phyloP scores from a whole-genome alignment of 1,284 basidiomycete species.

The Bjerkandera adusta region DNA sequence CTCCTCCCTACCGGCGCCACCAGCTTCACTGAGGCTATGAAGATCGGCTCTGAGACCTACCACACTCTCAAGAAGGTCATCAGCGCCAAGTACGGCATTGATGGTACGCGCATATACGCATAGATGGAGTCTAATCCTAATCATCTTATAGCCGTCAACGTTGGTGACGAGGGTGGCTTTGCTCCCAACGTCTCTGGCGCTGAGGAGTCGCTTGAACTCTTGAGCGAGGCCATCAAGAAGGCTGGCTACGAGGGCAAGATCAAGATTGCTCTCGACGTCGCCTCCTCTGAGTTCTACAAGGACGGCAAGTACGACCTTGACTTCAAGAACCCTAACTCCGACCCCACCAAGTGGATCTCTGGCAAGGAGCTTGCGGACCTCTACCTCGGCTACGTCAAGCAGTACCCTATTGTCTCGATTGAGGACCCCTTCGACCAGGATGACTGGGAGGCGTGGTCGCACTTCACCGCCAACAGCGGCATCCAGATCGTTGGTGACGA shows the following conservation, averaged over 20 bases:
- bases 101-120: slow-evolving; percentile 52
- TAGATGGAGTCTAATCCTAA: too few species aligned
- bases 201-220: slow-evolving; percentile 96
- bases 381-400: slow-evolving; percentile 84
- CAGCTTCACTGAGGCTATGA: slow-evolving; percentile 95
- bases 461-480: slow-evolving; percentile 77
- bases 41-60: slow-evolving; percentile 98
- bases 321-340: slow-evolving; percentile 99
- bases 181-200: slow-evolving; percentile 97
- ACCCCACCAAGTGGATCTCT: slow-evolving; percentile 93
- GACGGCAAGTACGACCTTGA: slow-evolving; percentile 99
- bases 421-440: slow-evolving; percentile 99
- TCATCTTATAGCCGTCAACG: slow-evolving; percentile 82
- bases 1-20: slow-evolving; percentile 92
- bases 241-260: slow-evolving; percentile 99
- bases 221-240: slow-evolving; percentile 94
- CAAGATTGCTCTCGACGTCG: slow-evolving; percentile 98
- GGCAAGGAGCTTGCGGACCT: slow-evolving; percentile 92
- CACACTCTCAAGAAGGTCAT: slow-evolving; percentile 99
- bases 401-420: slow-evolving; percentile 96
- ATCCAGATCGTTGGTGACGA: slow-evolving; percentile 98
- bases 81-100: slow-evolving; percentile 98
- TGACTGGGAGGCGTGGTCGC: slow-evolving; percentile 97
- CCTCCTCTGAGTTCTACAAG: slow-evolving; percentile 99
- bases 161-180: slow-evolving; percentile 99